Evolutionary conservation across 139 green algal species (phyloP).

Genomic region (Edaphochlamys debaryana): DNA sequence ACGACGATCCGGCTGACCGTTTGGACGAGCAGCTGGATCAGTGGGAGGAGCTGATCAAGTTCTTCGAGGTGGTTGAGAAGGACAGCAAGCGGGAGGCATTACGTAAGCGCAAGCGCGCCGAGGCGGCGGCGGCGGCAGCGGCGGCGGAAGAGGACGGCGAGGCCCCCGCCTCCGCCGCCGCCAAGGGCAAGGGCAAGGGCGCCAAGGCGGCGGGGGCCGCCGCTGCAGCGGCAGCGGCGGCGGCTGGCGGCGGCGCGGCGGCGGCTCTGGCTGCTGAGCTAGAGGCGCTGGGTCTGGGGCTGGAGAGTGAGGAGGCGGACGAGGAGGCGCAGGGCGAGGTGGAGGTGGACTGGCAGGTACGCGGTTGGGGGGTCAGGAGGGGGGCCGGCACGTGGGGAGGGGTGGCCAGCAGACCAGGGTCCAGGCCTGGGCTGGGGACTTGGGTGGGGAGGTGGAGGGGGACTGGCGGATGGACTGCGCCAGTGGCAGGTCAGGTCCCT

Average conservation of each 20-base stretch:
- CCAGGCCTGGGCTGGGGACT: no score
- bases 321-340: conserved; percentile 13
- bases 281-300: background rate
- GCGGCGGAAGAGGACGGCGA: background rate
- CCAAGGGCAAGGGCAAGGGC: background rate
- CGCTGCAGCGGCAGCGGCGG: background rate
- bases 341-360: conserved; percentile 36
- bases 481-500: no score
- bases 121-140: background rate
- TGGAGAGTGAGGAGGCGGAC: background rate
- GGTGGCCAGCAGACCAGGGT: no score
- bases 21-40: conserved; percentile 10
- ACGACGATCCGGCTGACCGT: background rate
- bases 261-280: conserved; percentile 12
- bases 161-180: background rate
- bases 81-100: background rate
- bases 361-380: no score
- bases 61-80: conserved; percentile 54
- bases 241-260: background rate
- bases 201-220: background rate
- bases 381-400: no score
- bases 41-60: conserved; percentile 50
- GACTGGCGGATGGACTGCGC: no score
- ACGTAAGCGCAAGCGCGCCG: background rate
- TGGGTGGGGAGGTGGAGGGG: no score